A percentile compares a stretch with the other conserved stretches of the same genome.
Conservation (phyloP, 208 protist genomes). For the Herpetomonas muscarum region DNA sequence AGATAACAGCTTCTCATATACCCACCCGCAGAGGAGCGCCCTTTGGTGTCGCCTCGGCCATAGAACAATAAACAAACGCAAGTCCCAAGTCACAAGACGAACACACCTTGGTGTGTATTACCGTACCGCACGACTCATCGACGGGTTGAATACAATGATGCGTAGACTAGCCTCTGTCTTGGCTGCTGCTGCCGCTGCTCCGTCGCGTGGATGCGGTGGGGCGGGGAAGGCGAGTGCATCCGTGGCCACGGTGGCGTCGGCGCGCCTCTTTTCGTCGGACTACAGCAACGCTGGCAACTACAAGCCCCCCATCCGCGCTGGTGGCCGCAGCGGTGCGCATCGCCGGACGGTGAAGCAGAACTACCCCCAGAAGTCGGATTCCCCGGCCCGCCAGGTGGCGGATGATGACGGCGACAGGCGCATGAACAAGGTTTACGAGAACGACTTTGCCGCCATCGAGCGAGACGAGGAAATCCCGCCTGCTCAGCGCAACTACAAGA, state of each 20-base stretch:
- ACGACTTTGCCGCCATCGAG: neutral
- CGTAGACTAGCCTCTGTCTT: no score
- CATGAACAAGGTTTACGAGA: neutral
- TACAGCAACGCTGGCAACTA: constrained; percentile 33
- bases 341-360: constrained; percentile 32
- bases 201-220: no score
- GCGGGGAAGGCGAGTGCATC: constrained; percentile 10
- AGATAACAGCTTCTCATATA: no score
- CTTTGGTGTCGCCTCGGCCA: no score
- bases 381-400: neutral
- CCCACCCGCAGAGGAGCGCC: no score
- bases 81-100: no score
- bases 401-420: constrained; percentile 1
- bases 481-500: constrained; percentile 49
- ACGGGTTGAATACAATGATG: constrained; percentile 27
- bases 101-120: no score
- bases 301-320: constrained; percentile 24
- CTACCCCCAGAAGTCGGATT: constrained; percentile 16
- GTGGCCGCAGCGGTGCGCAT: constrained; percentile 44
- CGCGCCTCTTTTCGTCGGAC: constrained; percentile 31
- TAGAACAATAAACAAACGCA: no score
- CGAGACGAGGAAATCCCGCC: constrained; percentile 5
- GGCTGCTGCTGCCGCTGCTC: no score
- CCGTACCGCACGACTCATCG: no score
- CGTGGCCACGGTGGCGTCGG: constrained; percentile 1